Evolutionary conservation across 441 rosid genomes (phyloP).

Genomic region (Dalechampia spathulata): DNA sequence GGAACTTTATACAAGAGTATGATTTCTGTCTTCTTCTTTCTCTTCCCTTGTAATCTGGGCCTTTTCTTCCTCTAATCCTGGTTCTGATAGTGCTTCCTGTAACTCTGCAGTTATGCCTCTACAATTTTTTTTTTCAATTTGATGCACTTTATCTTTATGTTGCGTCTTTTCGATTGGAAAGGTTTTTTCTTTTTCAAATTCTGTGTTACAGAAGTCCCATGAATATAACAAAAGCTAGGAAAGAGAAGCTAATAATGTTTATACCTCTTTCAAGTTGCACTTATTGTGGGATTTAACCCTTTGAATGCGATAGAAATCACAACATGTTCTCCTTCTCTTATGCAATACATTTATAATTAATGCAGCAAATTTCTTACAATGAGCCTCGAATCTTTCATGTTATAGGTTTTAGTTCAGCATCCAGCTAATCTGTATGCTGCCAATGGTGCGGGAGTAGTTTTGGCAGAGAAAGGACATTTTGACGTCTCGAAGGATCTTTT

Average conservation of each 20-base stretch:
- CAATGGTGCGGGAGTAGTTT: slow-evolving; percentile 94
- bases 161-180: not conserved
- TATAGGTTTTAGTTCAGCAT: slow-evolving; percentile 90
- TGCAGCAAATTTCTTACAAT: slow-evolving; percentile 4
- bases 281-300: too few relatives aligned
- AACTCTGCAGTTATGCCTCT: not conserved
- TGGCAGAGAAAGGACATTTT: slow-evolving; percentile 97
- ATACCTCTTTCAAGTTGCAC: too few relatives aligned
- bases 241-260: too few relatives aligned
- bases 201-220: too few relatives aligned
- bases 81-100: not conserved
- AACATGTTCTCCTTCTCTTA: not conserved
- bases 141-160: not conserved
- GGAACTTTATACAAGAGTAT: slow-evolving; percentile 90
- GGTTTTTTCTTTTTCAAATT: not conserved
- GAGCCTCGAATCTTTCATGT: slow-evolving; percentile 4
- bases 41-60: slow-evolving; percentile 2
- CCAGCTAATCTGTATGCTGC: slow-evolving; percentile 94
- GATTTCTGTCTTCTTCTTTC: slow-evolving; percentile 18
- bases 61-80: not conserved
- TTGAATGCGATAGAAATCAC: not conserved
- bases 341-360: slow-evolving; percentile 3
- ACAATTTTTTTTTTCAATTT: not conserved
- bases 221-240: too few relatives aligned
- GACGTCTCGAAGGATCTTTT: slow-evolving; percentile 97